Conservation (phyloP, 148 eudicot genomes). For the Limonium bicolor region DNA sequence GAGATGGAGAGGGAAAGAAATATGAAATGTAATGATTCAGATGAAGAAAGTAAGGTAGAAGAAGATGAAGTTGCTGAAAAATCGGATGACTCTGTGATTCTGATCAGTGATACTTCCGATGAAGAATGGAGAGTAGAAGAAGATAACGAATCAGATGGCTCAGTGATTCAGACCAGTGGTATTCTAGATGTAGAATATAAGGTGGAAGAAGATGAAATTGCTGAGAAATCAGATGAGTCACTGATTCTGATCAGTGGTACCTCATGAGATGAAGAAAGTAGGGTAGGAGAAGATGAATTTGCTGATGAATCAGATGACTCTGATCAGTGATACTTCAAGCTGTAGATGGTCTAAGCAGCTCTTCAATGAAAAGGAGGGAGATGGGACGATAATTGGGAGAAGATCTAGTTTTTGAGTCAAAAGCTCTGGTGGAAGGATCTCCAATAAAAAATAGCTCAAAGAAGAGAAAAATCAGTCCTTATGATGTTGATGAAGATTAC, state of each 20-base stretch:
- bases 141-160: too few species aligned
- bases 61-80: constrained; percentile 48
- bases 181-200: constrained; percentile 88
- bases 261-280: constrained; percentile 55
- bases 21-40: constrained; percentile 65
- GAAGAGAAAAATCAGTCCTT: constrained; percentile 4
- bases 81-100: constrained; percentile 63
- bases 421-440: too few species aligned
- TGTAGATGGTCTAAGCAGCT: too few species aligned
- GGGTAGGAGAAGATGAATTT: too few species aligned
- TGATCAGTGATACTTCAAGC: constrained; percentile 88
- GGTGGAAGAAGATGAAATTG: constrained; percentile 52
- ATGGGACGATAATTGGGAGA: too few species aligned
- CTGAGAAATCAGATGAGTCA: constrained; percentile 58
- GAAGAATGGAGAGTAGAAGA: too few species aligned
- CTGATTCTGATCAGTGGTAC: constrained; percentile 54
- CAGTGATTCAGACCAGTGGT: too few species aligned
- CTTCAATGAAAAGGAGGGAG: too few species aligned
- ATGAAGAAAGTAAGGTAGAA: constrained; percentile 74
- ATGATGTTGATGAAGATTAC: constrained; percentile 12
- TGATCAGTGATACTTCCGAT: constrained; percentile 59
- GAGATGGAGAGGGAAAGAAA: constrained; percentile 15
- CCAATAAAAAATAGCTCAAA: not conserved
- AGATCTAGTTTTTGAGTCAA: too few species aligned
- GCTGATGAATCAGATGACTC: too few species aligned